Evolutionary conservation across 2,329 filamentous ascomycete species (phyloP).

Genomic region (Pseudogymnoascus sp.): DNA sequence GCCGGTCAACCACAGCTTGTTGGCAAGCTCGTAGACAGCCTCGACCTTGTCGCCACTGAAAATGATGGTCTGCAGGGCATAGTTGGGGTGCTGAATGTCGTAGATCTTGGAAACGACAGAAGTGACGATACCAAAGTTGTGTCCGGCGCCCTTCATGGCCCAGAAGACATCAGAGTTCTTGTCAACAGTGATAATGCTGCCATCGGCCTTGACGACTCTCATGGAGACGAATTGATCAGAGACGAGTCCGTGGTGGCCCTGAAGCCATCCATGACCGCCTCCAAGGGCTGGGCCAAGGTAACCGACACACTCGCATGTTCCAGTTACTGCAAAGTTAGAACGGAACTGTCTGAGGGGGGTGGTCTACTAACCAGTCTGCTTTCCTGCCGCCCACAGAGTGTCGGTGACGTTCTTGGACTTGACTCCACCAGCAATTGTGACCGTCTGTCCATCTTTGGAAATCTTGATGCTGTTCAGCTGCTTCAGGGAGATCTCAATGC

Average conservation of each 20-base stretch:
- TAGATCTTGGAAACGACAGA: conserved; percentile 41
- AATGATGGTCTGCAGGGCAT: conserved; percentile 36
- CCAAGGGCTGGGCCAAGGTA: conserved; percentile 45
- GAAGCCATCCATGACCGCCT: conserved; percentile 53
- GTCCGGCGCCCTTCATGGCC: conserved; percentile 49
- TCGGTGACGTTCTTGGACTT: conserved; percentile 25
- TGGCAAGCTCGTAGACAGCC: conserved; percentile 39
- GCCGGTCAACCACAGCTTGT: conserved; percentile 37
- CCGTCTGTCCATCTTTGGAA: conserved; percentile 25
- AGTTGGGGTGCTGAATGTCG: conserved; percentile 32
- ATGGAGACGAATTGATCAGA: conserved; percentile 40
- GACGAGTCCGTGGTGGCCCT: conserved; percentile 45
- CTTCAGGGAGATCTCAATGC: conserved; percentile 14
- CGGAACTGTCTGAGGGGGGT: conserved; percentile 40
- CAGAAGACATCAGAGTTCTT: conserved; percentile 46
- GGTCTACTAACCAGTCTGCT: conserved; percentile 34
- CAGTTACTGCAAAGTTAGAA: conserved; percentile 33
- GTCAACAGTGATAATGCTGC: conserved; percentile 39
- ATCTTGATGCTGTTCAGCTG: conserved; percentile 25
- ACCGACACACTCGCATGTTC: conserved; percentile 41
- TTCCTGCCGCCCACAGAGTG: conserved; percentile 25
- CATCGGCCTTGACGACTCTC: conserved; percentile 43
- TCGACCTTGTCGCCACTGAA: conserved; percentile 45
- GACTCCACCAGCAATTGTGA: conserved; percentile 29
- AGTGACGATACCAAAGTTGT: conserved; percentile 53